Evolutionary conservation across 352 stramenopile genomes (phyloP), one percentile per base, ranked within the genome.

Genomic region (Phytophthora pseudosyringae): DNA sequence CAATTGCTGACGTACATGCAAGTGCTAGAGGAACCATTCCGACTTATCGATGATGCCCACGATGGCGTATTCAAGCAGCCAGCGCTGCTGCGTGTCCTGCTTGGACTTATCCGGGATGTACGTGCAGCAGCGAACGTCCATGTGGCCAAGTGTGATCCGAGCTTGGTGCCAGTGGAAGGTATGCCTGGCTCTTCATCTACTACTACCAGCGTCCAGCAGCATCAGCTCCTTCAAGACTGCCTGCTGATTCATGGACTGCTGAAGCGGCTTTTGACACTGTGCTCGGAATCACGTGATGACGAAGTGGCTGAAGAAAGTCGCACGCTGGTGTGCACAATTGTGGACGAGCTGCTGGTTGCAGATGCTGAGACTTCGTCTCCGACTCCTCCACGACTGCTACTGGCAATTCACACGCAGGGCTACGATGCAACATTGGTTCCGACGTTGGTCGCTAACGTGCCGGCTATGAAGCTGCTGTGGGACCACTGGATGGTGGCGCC

Each of bases 181-280:
- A 60, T 69, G 47, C 12, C 40, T 15, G 44, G 33, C 16, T 33
- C 46, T 45, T 41, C 41, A 4, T 62, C 58, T 8, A 77, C 67
- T 3, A 63, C 73, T 49, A 45, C 67, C 5, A 84, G 61, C 54
- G 64, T 86, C 5, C 71, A 80, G 18, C 75, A 89, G 25, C 80
- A 82, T 33, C 50, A 76, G 21, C 66, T 88, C 2, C 56, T 90
- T 3, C 79, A 89, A 50, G 81, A 89, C 50, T 90, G 79, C 33
- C 58, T 90, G 31, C 55, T 89, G 28, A 55, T 75, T 3, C 81
- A 90, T 41, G 71, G 61, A 5, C 65, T 90, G 55, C 52, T 90
- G 0, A 72, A 64, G 36, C 66, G 76, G 6, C 52, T 86, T 46
- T 5, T 53, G 28, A n/a, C 52, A 15, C 13, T 76, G 16, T 60